Evolutionary conservation across 2,329 filamentous ascomycete species (phyloP).

Genomic region (Aureobasidium lini): DNA sequence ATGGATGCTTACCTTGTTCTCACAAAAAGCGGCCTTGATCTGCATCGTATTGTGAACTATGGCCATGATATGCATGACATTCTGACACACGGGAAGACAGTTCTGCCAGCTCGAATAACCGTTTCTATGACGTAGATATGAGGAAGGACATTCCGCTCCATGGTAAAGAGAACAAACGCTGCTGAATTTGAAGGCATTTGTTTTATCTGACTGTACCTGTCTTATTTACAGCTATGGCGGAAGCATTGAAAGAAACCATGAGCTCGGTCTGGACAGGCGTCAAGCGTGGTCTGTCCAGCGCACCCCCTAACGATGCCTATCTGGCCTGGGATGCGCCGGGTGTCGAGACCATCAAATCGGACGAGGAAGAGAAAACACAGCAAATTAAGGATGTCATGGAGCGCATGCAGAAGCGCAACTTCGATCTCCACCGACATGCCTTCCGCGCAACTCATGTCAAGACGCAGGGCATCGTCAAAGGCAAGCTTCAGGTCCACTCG

Average conservation of each 20-base stretch:
- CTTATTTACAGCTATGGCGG: neutral
- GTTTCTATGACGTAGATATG: neutral
- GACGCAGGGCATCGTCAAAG: conserved; percentile 20
- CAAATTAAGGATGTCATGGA: conserved; percentile 16
- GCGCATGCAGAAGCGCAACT: conserved; percentile 18
- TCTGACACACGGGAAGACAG: neutral
- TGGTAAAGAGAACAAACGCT: neutral
- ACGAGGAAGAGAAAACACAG: conserved; percentile 17
- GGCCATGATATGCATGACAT: neutral
- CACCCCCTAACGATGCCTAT: conserved; percentile 21
- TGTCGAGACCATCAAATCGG: conserved; percentile 10
- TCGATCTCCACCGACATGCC: conserved; percentile 18
- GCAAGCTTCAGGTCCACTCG: conserved; percentile 18
- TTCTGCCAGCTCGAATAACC: neutral
- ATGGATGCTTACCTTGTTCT: no score
- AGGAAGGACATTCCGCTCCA: neutral
- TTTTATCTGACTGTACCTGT: neutral
- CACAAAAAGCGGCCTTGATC: no score
- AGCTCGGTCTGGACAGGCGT: conserved; percentile 10
- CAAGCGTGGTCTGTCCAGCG: conserved; percentile 19
- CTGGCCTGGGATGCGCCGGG: conserved; percentile 15
- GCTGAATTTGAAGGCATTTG: neutral
- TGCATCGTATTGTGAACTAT: no score
- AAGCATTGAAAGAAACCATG: conserved; percentile 7
- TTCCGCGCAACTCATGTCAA: conserved; percentile 20